Conservation (phyloP, 495 filamentous ascomycete genomes). For the Aspergillus affinis region DNA sequence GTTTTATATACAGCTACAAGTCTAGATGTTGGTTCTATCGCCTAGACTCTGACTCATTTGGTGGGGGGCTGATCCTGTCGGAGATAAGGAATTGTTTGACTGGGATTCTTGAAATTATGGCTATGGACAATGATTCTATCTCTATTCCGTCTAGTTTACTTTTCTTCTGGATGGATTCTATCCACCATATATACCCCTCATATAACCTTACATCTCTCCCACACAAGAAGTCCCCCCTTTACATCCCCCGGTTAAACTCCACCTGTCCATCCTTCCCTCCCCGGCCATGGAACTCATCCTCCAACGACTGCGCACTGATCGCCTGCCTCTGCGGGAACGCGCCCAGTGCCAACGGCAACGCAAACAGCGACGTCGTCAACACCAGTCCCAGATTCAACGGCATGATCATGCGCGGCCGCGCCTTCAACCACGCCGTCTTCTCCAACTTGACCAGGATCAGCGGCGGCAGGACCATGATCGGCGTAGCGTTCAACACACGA, state of each 20-base stretch:
- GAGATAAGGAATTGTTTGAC: too few species aligned
- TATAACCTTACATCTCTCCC: too few species aligned
- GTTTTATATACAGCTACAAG: too few species aligned
- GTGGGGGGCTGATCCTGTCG: too few species aligned
- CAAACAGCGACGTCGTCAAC: constrained; percentile 73
- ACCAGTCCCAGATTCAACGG: constrained; percentile 84
- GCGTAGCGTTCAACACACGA: constrained; percentile 87
- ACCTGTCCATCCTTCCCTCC: constrained; percentile 72
- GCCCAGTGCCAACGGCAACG: constrained; percentile 79
- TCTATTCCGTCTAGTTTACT: too few species aligned
- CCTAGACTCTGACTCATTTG: too few species aligned
- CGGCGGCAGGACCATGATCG: constrained; percentile 93
- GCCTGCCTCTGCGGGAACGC: constrained; percentile 90
- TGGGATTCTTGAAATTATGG: too few species aligned
- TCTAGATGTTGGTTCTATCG: too few species aligned
- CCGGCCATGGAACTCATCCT: constrained; percentile 75
- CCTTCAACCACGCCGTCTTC: constrained; percentile 65
- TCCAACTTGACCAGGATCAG: constrained; percentile 73
- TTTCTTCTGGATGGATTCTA: too few species aligned
- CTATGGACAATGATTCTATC: too few species aligned
- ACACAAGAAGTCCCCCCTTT: constrained; percentile 11
- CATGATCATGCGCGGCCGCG: constrained; percentile 65
- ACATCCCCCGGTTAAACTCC: constrained; percentile 91
- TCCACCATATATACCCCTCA: too few species aligned
- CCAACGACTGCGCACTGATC: constrained; percentile 68